These are phyloP conservation scores for Arctium lappa DNA, from an alignment of 129 eudicot genomes.

Conservation along the genomic window DNA sequence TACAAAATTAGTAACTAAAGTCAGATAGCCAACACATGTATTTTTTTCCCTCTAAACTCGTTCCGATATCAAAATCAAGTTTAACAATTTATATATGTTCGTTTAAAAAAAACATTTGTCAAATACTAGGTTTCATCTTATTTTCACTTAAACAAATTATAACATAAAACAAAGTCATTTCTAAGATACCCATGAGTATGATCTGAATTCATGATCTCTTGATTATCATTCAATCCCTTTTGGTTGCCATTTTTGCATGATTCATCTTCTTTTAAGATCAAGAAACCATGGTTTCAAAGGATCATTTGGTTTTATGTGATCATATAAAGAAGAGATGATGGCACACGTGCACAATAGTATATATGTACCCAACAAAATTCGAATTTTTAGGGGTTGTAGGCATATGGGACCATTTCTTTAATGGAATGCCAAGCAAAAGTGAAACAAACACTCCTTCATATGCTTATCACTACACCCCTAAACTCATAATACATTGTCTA, in stretches of 20 bases:
- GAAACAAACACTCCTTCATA: slow-evolving; percentile 26
- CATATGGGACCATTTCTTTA: slow-evolving; percentile 28
- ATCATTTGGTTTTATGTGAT: slow-evolving; percentile 15
- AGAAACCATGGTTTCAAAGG: neutral
- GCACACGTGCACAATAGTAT: slow-evolving; percentile 32
- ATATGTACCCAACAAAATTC: neutral
- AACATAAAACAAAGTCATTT: neutral
- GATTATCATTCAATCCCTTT: neutral
- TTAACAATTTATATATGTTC: too few species aligned
- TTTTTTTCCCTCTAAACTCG: too few species aligned
- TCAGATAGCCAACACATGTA: too few species aligned
- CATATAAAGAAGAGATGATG: slow-evolving; percentile 26
- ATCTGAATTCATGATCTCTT: neutral
- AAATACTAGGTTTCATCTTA: neutral
- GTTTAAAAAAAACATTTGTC: neutral
- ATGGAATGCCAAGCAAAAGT: slow-evolving; percentile 28
- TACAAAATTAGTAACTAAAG: too few species aligned
- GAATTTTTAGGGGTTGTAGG: slow-evolving; percentile 7
- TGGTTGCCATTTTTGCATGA: neutral
- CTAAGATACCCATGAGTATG: neutral
- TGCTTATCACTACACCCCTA: slow-evolving; percentile 1
- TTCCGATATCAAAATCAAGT: too few species aligned
- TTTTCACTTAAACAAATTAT: neutral
- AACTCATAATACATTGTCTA: neutral
- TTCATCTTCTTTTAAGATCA: neutral